phyloP scores from a whole-genome alignment of 2,329 filamentous ascomycete genomes.

The Aspergillus sp. region DNA sequence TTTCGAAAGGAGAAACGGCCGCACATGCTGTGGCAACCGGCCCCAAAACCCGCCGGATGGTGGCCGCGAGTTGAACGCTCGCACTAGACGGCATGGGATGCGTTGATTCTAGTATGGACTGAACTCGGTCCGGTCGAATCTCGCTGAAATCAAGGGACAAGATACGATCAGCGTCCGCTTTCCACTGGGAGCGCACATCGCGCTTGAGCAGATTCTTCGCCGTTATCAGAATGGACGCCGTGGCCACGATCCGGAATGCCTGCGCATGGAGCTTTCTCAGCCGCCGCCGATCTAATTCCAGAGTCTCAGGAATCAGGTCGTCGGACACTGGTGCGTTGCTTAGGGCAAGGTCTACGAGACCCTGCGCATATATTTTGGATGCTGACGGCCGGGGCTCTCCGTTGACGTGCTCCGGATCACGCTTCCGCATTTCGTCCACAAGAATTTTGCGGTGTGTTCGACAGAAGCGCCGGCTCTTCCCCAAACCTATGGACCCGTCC shows the following conservation, averaged over 20 bases:
- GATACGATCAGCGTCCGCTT: slow-evolving; percentile 59
- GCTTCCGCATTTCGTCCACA: slow-evolving; percentile 53
- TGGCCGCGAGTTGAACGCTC: slow-evolving; percentile 46
- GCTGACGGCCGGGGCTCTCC: slow-evolving; percentile 34
- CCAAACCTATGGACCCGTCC: slow-evolving; percentile 51
- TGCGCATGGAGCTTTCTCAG: slow-evolving; percentile 54
- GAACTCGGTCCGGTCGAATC: slow-evolving; percentile 41
- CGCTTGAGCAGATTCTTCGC: slow-evolving; percentile 66
- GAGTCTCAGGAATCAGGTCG: slow-evolving; percentile 59
- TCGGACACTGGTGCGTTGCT: slow-evolving; percentile 53
- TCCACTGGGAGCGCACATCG: slow-evolving; percentile 64
- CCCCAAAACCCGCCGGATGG: slow-evolving; percentile 53
- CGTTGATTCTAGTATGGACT: slow-evolving; percentile 48
- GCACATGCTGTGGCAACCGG: slow-evolving; percentile 49
- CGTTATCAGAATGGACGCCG: slow-evolving; percentile 62
- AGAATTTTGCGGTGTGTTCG: slow-evolving; percentile 37
- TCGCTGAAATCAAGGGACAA: slow-evolving; percentile 51
- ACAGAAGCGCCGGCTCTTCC: slow-evolving; percentile 58
- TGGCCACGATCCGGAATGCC: slow-evolving; percentile 58
- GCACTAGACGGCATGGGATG: slow-evolving; percentile 49
- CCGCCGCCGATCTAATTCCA: slow-evolving; percentile 56
- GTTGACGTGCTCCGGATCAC: slow-evolving; percentile 40
- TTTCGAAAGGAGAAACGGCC: slow-evolving; percentile 21
- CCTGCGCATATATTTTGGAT: slow-evolving; percentile 57
- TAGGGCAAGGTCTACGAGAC: slow-evolving; percentile 59